phyloP scores from a whole-genome alignment of 306 rosid species.

The Cicer chorassanicum region DNA sequence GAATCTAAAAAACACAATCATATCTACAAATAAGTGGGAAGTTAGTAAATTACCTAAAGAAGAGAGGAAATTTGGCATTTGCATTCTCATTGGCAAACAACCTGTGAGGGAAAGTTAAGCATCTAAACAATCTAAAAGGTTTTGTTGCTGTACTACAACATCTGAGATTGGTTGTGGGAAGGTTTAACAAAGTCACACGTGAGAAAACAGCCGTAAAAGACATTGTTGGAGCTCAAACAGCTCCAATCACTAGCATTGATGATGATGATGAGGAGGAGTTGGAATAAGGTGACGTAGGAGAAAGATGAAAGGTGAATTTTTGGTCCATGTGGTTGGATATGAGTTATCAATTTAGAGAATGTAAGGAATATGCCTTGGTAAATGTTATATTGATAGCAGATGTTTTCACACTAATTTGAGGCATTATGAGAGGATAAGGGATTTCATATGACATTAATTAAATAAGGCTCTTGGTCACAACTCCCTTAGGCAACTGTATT shows the following conservation, averaged over 20 bases:
- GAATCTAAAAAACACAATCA: not conserved
- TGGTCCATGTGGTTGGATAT: slow-evolving; percentile 49
- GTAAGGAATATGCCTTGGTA: slow-evolving; percentile 11
- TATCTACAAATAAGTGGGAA: slow-evolving; percentile 10
- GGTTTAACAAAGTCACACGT: slow-evolving; percentile 30
- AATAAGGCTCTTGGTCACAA: too few species aligned
- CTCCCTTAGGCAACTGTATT: too few species aligned
- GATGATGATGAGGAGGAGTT: slow-evolving; percentile 9
- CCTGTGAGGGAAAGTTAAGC: slow-evolving; percentile 31
- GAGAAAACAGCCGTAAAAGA: slow-evolving; percentile 48
- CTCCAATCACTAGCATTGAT: not conserved
- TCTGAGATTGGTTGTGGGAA: slow-evolving; percentile 32
- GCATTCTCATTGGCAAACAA: slow-evolving; percentile 22
- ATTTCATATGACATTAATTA: too few species aligned
- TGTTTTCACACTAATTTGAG: not conserved
- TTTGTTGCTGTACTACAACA: not conserved
- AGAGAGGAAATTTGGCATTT: slow-evolving; percentile 23
- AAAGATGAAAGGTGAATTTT: slow-evolving; percentile 31
- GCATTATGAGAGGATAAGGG: too few species aligned
- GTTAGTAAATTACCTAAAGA: slow-evolving; percentile 34
- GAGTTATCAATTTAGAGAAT: slow-evolving; percentile 22
- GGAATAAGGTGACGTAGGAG: not conserved
- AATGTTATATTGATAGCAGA: not conserved
- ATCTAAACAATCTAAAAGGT: slow-evolving; percentile 39
- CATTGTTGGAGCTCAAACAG: slow-evolving; percentile 37